Base-by-base conservation (phyloP, 2,329 filamentous ascomycete species). In the Colletotrichum tabaci region DNA sequence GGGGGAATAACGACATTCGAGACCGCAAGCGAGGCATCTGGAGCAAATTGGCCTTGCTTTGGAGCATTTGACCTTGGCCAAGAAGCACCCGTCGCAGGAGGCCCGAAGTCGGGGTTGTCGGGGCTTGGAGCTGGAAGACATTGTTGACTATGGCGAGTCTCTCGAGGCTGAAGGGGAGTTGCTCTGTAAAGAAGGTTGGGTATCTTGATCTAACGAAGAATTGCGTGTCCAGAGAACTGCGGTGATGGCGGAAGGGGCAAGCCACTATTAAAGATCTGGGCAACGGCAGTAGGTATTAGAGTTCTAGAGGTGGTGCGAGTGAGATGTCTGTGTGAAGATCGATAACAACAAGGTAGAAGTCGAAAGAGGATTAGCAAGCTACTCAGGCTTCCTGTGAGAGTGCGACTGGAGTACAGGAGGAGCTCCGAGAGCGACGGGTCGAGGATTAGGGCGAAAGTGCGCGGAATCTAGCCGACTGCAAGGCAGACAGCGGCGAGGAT, bases 21-120 rank as follows among this genome's bases (percentile, higher is more conserved):
- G 82, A 9, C 87, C 87, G 53, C 83, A 86, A 3, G 83, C 77
- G 3, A 88, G 80, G 73, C 87, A 89, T 50, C 87, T 82, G n/a
- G 83, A 82, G 77, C 87, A 89, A 60, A 88, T 83, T 1, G 87
- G 87, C n/a, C 85, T 80, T 3, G 81, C 80, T 74, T 88, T 88
- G 72, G 85, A 87, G 77, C 87, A 89, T 75, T 88, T 88, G 78
- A 89, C 86, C 76, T 89, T 89, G 72, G 87, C 87, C 23, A 87
- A 78, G 76, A 88, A 88, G 78, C 87, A 89, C 9, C 85, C 85
- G 72, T 89, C 87, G 76, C 87, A 89, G 21, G 87, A 88, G 26
- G 84, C 84, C 70, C 85, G 80, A 40, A 87, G 78, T 56, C 84
- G 82, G 58, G 82, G 82, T 74, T 83, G 81, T 44, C 81, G 80